Evolutionary conservation across 2,329 filamentous ascomycete species (phyloP), one percentile per base, ranked within the genome.

Genomic region (Arthrobotrys sinensis): DNA sequence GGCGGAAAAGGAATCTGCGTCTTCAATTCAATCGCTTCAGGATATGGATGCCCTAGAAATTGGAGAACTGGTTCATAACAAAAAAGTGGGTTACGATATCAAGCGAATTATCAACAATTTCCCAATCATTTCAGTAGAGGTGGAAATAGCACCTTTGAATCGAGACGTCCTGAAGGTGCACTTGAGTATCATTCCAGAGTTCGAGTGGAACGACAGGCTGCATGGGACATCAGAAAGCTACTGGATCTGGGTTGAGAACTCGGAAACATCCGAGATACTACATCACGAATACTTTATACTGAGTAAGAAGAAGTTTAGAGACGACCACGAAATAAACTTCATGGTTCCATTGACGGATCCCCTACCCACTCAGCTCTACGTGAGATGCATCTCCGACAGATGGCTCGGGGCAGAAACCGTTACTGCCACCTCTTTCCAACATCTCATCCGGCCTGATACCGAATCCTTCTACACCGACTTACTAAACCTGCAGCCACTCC

Each of bases 201-300:
- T 99, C 83, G 88, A 87, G 43, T 99, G 96, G 96, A 97, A 97
- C 81, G 95, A 98, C 81, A 91, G 92, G 55, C 89, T 97, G 76
- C 94, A 99, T 83, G 96, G 96, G 16, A 93, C 91, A 1, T 97
- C 95, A 0, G 96, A 99, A 83, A 95, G 95, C 3, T 99, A 96
- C 85, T 99, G 96, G 89, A 92, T 99, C 73, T 99, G 96, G 96
- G 95, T 99, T 2, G 96, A 99, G 84, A 97, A 98, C 83, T 97
- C 95, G 0, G 96, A 98, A 82, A 97, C 94, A 0, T 94, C 93
- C 0, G 94, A 98, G 84, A 98, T 99, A 46, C 98, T 97, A 82
- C 96, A 99, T 82, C 93, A 98, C 80, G 96, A 99, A 83, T 97
- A 92, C 85, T 98, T 99, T 85, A 96, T 99, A 71, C 88, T 99